Evolutionary conservation across 2,329 filamentous ascomycete genomes (phyloP).

Genomic region (Tricladium varicosporioides): DNA sequence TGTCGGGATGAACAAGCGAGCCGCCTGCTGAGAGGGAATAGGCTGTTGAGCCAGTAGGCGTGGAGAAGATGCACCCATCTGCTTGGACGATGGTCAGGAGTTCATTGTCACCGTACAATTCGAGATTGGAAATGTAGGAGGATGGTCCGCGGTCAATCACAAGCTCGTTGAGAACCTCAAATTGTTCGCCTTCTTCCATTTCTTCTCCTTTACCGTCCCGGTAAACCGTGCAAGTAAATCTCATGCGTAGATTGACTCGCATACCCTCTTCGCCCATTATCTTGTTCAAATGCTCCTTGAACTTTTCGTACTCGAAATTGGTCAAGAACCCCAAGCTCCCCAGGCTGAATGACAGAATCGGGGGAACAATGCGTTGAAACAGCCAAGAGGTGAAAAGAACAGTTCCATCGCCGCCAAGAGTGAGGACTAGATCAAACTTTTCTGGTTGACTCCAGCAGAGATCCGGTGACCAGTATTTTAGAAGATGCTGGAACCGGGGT

Average conservation of each 20-base stretch:
- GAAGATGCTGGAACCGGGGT: conserved; percentile 74
- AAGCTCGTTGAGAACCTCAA: conserved; percentile 96
- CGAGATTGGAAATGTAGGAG: conserved; percentile 94
- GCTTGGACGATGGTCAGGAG: conserved; percentile 94
- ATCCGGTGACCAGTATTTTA: conserved; percentile 95
- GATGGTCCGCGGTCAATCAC: conserved; percentile 97
- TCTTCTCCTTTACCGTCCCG: conserved; percentile 64
- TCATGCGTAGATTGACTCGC: conserved; percentile 97
- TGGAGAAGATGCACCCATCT: conserved; percentile 96
- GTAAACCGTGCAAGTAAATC: conserved; percentile 97
- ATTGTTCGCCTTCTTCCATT: conserved; percentile 87
- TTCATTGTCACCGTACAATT: conserved; percentile 93
- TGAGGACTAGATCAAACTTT: conserved; percentile 91
- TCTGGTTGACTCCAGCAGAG: conserved; percentile 93
- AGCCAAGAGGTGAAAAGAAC: conserved; percentile 88
- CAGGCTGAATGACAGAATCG: conserved; percentile 79
- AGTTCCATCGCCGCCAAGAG: conserved; percentile 82
- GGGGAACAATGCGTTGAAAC: conserved; percentile 86
- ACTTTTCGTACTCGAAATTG: conserved; percentile 82
- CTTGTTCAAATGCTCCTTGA: conserved; percentile 80
- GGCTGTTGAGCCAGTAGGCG: conserved; percentile 89
- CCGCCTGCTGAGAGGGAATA: conserved; percentile 96
- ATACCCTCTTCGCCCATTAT: conserved; percentile 95
- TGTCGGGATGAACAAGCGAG: conserved; percentile 92
- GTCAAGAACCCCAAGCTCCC: conserved; percentile 87